These are phyloP conservation scores for Aspergillus vadensis DNA, from an alignment of 2,329 filamentous ascomycete genomes.

Conservation along the genomic window DNA sequence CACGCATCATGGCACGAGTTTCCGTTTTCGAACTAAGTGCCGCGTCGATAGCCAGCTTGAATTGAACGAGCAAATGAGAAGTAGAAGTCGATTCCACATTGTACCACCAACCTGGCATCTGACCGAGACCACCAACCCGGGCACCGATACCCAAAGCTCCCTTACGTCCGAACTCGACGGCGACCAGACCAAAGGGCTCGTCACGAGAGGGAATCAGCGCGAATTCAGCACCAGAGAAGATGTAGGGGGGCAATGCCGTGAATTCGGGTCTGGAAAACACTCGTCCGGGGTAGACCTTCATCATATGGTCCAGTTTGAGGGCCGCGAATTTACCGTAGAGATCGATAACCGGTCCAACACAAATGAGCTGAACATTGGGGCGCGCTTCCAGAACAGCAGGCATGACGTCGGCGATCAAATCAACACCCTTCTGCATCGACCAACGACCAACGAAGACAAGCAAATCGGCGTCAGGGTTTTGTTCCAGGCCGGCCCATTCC, in stretches of 20 bases:
- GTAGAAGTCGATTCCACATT: conserved; percentile 66
- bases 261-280: conserved; percentile 69
- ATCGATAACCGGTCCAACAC: conserved; percentile 65
- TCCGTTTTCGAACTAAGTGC: conserved; percentile 59
- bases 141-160: conserved; percentile 67
- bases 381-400: conserved; percentile 64
- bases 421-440: conserved; percentile 68
- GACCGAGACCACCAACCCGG: conserved; percentile 65
- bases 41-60: conserved; percentile 62
- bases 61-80: conserved; percentile 63
- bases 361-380: conserved; percentile 61
- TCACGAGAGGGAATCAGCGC: conserved; percentile 69
- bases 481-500: conserved; percentile 65
- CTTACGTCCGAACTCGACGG: conserved; percentile 68
- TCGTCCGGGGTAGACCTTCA: conserved; percentile 64
- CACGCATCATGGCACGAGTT: conserved; percentile 63
- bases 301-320: conserved; percentile 63
- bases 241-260: conserved; percentile 64
- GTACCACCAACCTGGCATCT: conserved; percentile 72
- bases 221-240: conserved; percentile 68
- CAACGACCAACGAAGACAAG: conserved; percentile 69
- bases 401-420: conserved; percentile 69
- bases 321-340: conserved; percentile 68
- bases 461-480: conserved; percentile 62
- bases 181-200: conserved; percentile 68